phyloP scores from a whole-genome alignment of 2,329 filamentous ascomycete genomes.

The Sporothrix mexicana region DNA sequence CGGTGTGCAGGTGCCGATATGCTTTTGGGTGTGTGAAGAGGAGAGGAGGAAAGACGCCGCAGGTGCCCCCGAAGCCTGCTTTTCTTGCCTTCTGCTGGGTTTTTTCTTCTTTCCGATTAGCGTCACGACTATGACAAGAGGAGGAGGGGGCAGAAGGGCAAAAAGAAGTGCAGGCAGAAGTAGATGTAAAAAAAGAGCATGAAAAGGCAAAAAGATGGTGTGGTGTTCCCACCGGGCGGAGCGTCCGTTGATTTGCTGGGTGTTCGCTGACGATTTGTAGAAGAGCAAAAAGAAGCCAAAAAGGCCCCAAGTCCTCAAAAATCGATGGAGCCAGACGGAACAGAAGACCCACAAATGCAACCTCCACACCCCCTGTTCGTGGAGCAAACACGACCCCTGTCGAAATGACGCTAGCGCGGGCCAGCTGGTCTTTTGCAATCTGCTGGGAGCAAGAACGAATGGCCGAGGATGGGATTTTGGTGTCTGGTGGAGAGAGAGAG shows the following conservation, averaged over 20 bases:
- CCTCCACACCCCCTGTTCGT: conserved; percentile 11
- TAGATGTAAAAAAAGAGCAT: background rate
- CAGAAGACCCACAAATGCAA: conserved; percentile 6
- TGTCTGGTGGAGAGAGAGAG: background rate
- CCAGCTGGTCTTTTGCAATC: conserved; percentile 20
- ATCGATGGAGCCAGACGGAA: conserved; percentile 3
- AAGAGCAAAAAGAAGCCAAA: background rate
- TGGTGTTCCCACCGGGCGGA: conserved; percentile 13
- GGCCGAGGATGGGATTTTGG: conserved; percentile 18
- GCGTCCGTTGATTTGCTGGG: conserved; percentile 27
- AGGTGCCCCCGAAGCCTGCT: background rate
- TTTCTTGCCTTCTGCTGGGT: conserved; percentile 18
- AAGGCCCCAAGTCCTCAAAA: too few species aligned
- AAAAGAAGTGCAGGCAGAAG: background rate
- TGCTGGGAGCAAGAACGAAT: background rate
- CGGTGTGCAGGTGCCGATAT: background rate
- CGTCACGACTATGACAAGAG: background rate
- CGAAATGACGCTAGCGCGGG: conserved; percentile 27
- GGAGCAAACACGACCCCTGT: conserved; percentile 21
- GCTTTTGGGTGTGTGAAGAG: background rate
- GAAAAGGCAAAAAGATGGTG: conserved; percentile 16
- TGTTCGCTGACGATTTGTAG: conserved; percentile 22
- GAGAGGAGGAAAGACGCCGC: background rate
- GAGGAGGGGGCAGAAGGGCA: background rate
- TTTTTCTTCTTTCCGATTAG: conserved; percentile 28